These are phyloP conservation scores for Dactylella cylindrospora DNA, from an alignment of 2,329 filamentous ascomycete species.

Conservation along the genomic window DNA sequence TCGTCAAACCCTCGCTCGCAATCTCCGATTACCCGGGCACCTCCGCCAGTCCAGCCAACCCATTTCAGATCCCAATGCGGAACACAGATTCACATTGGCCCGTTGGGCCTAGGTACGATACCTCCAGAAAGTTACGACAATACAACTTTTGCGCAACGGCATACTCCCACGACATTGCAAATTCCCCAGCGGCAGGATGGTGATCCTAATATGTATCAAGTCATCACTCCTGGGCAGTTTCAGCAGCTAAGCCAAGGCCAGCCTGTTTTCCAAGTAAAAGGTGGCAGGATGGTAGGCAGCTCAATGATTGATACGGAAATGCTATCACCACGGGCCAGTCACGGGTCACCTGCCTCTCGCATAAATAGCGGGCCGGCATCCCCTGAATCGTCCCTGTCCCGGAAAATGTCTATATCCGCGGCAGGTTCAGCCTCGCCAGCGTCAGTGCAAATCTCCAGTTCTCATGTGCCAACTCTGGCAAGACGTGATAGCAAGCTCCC, in stretches of 20 bases:
- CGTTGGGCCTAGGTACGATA: slow-evolving; percentile 16
- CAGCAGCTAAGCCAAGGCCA: slow-evolving; percentile 3
- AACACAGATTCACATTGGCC: slow-evolving; percentile 12
- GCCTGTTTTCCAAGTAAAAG: not conserved
- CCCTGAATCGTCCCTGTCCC: not conserved
- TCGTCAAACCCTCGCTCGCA: not conserved
- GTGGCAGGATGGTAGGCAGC: not conserved
- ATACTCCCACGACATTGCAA: not conserved
- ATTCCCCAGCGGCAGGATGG: not conserved
- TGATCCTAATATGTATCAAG: not conserved
- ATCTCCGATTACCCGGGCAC: not conserved
- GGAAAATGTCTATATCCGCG: slow-evolving; percentile 2
- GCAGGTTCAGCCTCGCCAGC: not conserved
- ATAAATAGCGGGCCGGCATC: not conserved
- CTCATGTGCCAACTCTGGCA: slow-evolving; percentile 4
- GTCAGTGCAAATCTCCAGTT: not conserved
- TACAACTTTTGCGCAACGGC: slow-evolving; percentile 11
- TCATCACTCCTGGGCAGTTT: slow-evolving; percentile 14
- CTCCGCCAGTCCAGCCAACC: not conserved
- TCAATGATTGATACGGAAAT: slow-evolving; percentile 9
- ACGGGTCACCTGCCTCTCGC: too few relatives aligned
- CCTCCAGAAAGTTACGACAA: slow-evolving; percentile 5
- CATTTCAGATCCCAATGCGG: not conserved
- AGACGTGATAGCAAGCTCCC: not conserved
- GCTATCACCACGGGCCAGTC: not conserved